Evolutionary conservation across 2,329 filamentous ascomycete species (phyloP).

Genomic region (Neonectria punicea): DNA sequence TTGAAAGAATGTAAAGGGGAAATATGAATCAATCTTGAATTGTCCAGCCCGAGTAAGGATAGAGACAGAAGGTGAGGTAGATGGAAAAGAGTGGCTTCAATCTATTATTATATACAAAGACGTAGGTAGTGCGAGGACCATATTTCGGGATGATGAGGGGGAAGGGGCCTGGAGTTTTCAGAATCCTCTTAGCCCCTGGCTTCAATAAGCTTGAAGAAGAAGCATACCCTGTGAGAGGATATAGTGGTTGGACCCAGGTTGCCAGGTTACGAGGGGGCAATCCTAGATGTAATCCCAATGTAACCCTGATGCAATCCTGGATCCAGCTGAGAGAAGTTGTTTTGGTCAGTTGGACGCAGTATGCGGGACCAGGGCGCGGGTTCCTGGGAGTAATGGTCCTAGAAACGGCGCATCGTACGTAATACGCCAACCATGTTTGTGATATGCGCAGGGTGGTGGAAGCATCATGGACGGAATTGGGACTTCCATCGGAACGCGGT

Average conservation of each 20-base stretch:
- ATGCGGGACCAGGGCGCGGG: constrained; percentile 2
- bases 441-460: constrained; percentile 7
- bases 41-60: constrained; percentile 1
- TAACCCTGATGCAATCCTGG: constrained; percentile 1
- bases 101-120: constrained; percentile 8
- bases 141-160: not conserved
- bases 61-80: constrained; percentile 5
- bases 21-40: constrained; percentile 5
- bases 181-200: constrained; percentile 17
- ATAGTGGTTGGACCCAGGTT: not conserved
- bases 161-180: not conserved
- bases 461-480: not conserved
- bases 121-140: not conserved
- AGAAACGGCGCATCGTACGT: not conserved
- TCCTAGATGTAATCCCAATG: not conserved
- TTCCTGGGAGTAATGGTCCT: not conserved
- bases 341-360: not conserved
- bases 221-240: constrained; percentile 8
- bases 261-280: not conserved
- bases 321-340: not conserved
- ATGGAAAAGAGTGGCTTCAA: not conserved
- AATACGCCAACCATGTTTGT: not conserved
- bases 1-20: constrained; percentile 4
- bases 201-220: constrained; percentile 20
- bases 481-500: not conserved